Base-by-base conservation (phyloP, 805 yeast species). In the Sugiyamaella marilandica region DNA sequence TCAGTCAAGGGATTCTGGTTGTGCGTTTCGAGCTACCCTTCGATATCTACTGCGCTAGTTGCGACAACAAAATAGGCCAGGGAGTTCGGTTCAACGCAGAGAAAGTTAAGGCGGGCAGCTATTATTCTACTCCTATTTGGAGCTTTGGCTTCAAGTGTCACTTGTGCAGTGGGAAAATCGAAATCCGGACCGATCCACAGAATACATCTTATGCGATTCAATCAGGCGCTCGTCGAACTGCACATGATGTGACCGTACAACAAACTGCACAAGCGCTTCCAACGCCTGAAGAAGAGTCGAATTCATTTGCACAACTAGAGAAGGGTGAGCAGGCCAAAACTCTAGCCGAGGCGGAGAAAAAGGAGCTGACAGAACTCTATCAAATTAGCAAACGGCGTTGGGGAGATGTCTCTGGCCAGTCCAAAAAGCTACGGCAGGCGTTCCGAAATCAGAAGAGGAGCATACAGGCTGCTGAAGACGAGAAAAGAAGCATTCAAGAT, bases 71-170 rank as follows among this genome's bases (percentile, higher is more conserved):
- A 31, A 53, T 67, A 10, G 63, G 63, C 5, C 57, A 57, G 41
- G 71, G 71, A 19, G 58, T 59, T 9, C 57, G 71, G 18, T 67
- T 52, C 55, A 67, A 67, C 51, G 71, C 71, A 4, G 65, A 58
- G 41, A 67, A 67, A 55, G 54, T 55, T n/a, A 56, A 53, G 37
- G 49, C 51, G 21, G 71, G 71, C 2, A 45, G 45, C 34, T 67
- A 67, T 37, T 61, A 56, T 29, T 49, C 68, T 11, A 62, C 65
- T 14, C 61, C 68, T 10, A 62, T 67, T 2, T 67, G 62, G 57
- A 53, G 56, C 4, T 67, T 67, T 41, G 39, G 55, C 9, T 47
- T 68, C 39, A 65, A 66, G 35, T 67, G 70, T 39, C 62, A 55
- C 5, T 45, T 54, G 11, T 67, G 71, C 49, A 43, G 58, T 9